Evolutionary conservation across 192 early-diverging fungal genomes (phyloP).

Genomic region (Coemansia sp.): DNA sequence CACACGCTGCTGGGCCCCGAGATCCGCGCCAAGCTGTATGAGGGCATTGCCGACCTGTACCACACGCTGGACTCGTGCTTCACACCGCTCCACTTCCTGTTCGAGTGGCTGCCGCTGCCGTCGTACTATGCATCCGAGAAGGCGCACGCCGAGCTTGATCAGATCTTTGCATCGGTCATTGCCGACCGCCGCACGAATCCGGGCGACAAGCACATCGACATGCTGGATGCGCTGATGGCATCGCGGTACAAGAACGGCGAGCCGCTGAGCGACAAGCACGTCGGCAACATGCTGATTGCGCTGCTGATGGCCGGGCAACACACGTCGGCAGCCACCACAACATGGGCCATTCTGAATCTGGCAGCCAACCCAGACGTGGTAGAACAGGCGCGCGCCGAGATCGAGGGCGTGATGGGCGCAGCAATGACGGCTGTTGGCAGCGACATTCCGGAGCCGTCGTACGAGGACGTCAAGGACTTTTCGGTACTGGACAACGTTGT

Average conservation of each 20-base stretch:
- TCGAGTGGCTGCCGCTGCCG: constrained; percentile 88
- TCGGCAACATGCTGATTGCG: constrained; percentile 97
- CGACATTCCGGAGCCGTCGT: constrained; percentile 56
- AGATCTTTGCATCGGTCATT: constrained; percentile 79
- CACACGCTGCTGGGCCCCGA: constrained; percentile 93
- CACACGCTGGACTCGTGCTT: constrained; percentile 94
- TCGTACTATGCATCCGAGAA: constrained; percentile 81
- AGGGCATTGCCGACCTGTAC: constrained; percentile 86
- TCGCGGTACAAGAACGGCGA: constrained; percentile 88
- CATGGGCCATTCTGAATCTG: constrained; percentile 89
- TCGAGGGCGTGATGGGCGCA: constrained; percentile 59
- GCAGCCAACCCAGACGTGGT: constrained; percentile 73
- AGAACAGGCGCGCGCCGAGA: constrained; percentile 73
- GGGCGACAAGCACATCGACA: constrained; percentile 66
- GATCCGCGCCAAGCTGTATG: constrained; percentile 81
- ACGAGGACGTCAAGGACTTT: constrained; percentile 77
- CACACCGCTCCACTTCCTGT: constrained; percentile 92
- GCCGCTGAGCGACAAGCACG: constrained; percentile 76
- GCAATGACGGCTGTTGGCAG: constrained; percentile 44
- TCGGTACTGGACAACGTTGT: constrained; percentile 77
- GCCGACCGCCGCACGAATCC: constrained; percentile 65
- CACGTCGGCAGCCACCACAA: constrained; percentile 86
- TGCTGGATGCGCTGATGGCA: constrained; percentile 82
- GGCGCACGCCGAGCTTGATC: constrained; percentile 80
- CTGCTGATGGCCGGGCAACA: constrained; percentile 98